Evolutionary conservation across 1,139 yeast genomes (phyloP).

Genomic region (Saccharomyces uvarum): DNA sequence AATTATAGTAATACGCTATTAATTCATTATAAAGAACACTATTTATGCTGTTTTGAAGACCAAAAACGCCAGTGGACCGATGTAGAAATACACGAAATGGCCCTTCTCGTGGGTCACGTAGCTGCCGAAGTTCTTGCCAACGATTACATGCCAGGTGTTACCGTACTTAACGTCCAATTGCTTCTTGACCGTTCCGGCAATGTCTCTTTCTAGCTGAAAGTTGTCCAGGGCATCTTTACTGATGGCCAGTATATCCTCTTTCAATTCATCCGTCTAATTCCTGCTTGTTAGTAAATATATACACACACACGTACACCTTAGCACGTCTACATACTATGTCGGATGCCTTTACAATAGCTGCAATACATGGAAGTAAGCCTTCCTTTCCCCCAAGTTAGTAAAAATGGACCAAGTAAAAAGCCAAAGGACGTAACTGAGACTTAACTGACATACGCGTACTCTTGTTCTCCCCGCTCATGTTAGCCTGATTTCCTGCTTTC

Average conservation of each 20-base stretch:
- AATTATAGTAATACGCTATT: background rate
- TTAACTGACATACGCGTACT: background rate
- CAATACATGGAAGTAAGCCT: background rate
- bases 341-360: slow-evolving; percentile 31
- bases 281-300: slow-evolving; percentile 5
- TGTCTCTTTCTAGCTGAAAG: slow-evolving; percentile 55
- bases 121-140: slow-evolving; percentile 88
- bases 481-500: background rate
- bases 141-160: slow-evolving; percentile 90
- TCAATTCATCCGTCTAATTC: slow-evolving; percentile 49
- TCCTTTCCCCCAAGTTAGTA: slow-evolving; percentile 1
- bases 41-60: slow-evolving; percentile 56
- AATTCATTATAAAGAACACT: slow-evolving; percentile 2
- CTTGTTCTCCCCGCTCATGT: background rate
- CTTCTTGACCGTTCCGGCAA: slow-evolving; percentile 76
- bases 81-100: slow-evolving; percentile 73
- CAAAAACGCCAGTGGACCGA: slow-evolving; percentile 73
- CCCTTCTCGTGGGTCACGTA: slow-evolving; percentile 88
- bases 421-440: background rate
- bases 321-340: slow-evolving; percentile 26
- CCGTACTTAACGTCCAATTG: slow-evolving; percentile 63
- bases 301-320: background rate
- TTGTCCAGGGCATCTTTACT: slow-evolving; percentile 46
- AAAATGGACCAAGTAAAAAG: background rate
- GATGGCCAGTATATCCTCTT: slow-evolving; percentile 51